Evolutionary conservation across 148 eudicot genomes (phyloP).

Genomic region (Selenicereus undatus): DNA sequence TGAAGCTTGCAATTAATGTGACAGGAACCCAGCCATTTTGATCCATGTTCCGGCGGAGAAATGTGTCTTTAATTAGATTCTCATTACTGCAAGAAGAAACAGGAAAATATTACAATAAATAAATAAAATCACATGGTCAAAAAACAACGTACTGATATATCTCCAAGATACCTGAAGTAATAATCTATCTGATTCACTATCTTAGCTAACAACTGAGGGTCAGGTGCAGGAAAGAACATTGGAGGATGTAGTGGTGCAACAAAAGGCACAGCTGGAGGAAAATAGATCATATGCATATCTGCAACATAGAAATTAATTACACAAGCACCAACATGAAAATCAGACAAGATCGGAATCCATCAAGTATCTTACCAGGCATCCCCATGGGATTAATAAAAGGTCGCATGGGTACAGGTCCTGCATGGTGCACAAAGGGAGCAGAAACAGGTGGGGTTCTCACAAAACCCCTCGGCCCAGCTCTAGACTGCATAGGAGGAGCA

Average conservation of each 20-base stretch:
- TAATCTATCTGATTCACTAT: constrained; percentile 75
- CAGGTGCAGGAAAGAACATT: constrained; percentile 36
- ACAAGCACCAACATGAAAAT: constrained; percentile 2
- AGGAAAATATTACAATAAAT: constrained; percentile 6
- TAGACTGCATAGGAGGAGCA: constrained; percentile 41
- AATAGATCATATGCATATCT: constrained; percentile 45
- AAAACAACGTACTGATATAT: neutral
- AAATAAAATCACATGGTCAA: neutral
- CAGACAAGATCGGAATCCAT: constrained; percentile 1
- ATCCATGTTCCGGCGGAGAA: constrained; percentile 74
- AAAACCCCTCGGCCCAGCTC: constrained; percentile 49
- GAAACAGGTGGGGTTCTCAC: constrained; percentile 41
- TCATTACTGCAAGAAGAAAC: constrained; percentile 54
- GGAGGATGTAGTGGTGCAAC: constrained; percentile 41
- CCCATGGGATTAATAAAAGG: constrained; percentile 48
- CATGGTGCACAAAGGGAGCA: constrained; percentile 39
- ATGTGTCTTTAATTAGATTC: constrained; percentile 72
- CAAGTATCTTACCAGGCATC: constrained; percentile 50
- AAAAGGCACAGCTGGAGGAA: constrained; percentile 44
- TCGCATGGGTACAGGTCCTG: constrained; percentile 35
- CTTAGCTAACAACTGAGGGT: constrained; percentile 47
- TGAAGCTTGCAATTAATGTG: constrained; percentile 62
- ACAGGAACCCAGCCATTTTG: constrained; percentile 86
- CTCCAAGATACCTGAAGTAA: constrained; percentile 65
- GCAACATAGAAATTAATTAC: constrained; percentile 24